These are phyloP conservation scores for Phaffomyces opuntiae DNA, from an alignment of 805 yeast genomes.

Conservation along the genomic window DNA sequence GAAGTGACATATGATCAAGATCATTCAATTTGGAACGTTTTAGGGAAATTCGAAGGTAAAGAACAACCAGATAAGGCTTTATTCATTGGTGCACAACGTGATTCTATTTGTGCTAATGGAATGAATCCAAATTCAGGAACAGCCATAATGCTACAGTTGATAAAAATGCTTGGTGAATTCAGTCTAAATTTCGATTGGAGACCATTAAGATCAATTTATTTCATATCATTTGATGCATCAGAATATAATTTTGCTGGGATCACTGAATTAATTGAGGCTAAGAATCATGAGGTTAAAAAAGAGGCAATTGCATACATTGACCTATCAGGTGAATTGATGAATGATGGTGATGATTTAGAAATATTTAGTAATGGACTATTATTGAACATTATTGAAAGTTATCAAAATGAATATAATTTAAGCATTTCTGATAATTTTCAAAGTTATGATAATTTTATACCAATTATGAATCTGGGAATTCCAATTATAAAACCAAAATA, in stretches of 20 bases:
- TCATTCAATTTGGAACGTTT: constrained; percentile 71
- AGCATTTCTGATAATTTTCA: constrained; percentile 23
- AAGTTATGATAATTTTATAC: constrained; percentile 56
- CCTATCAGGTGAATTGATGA: constrained; percentile 50
- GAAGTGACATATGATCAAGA: constrained; percentile 24
- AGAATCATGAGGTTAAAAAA: constrained; percentile 42
- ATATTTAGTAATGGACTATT: constrained; percentile 63
- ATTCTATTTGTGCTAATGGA: constrained; percentile 72
- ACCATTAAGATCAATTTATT: constrained; percentile 76
- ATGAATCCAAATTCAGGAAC: constrained; percentile 69
- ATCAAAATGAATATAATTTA: constrained; percentile 19
- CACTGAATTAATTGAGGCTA: constrained; percentile 65
- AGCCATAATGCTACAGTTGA: constrained; percentile 60
- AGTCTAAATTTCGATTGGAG: constrained; percentile 65
- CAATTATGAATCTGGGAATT: constrained; percentile 60
- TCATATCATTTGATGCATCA: constrained; percentile 78
- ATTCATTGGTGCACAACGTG: constrained; percentile 78
- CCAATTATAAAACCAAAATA: constrained; percentile 58
- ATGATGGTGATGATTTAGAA: constrained; percentile 40
- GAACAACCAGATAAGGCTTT: constrained; percentile 73
- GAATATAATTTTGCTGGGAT: constrained; percentile 80
- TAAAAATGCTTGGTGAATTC: constrained; percentile 58
- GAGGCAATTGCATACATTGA: constrained; percentile 71
- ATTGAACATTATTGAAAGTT: constrained; percentile 28
- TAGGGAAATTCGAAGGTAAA: constrained; percentile 71